Evolutionary conservation across 2,329 filamentous ascomycete species (phyloP).

Genomic region (Clonostachys byssicola): DNA sequence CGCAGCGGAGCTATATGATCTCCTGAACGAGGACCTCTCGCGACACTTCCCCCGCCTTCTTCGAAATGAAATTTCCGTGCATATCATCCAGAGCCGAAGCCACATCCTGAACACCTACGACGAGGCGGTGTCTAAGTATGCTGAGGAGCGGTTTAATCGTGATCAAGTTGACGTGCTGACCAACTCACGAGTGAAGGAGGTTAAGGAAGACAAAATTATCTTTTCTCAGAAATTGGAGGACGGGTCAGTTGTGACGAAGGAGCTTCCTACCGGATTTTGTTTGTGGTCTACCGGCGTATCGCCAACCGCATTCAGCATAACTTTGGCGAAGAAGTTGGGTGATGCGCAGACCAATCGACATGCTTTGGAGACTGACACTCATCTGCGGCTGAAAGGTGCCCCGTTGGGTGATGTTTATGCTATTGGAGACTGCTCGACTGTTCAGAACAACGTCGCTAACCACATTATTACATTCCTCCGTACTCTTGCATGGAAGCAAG

Average conservation of each 20-base stretch:
- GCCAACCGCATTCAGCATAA: constrained; percentile 76
- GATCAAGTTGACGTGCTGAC: constrained; percentile 90
- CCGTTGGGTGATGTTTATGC: constrained; percentile 94
- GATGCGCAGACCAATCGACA: constrained; percentile 80
- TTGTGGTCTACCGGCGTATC: constrained; percentile 96
- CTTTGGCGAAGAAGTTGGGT: constrained; percentile 71
- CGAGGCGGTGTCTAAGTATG: constrained; percentile 87
- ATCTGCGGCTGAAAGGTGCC: constrained; percentile 83
- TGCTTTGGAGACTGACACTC: constrained; percentile 90
- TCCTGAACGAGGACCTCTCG: constrained; percentile 90
- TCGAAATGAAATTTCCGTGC: constrained; percentile 96
- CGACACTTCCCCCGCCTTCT: constrained; percentile 81
- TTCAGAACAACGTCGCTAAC: constrained; percentile 95
- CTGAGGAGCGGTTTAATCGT: constrained; percentile 84
- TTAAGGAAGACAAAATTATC: constrained; percentile 76
- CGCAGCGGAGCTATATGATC: constrained; percentile 91
- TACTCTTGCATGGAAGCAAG: constrained; percentile 85
- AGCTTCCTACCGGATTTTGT: constrained; percentile 93
- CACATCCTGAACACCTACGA: constrained; percentile 99
- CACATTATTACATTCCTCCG: constrained; percentile 88
- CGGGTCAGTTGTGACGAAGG: constrained; percentile 76
- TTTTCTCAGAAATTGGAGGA: constrained; percentile 79
- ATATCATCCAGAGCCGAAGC: constrained; percentile 88
- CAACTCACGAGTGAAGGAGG: constrained; percentile 89
- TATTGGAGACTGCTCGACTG: constrained; percentile 91